Percentiles rank a stretch among this genome's conserved stretches.
These are phyloP conservation scores for Alternaria viburni DNA, from an alignment of 2,329 filamentous ascomycete species.

Conservation along the genomic window DNA sequence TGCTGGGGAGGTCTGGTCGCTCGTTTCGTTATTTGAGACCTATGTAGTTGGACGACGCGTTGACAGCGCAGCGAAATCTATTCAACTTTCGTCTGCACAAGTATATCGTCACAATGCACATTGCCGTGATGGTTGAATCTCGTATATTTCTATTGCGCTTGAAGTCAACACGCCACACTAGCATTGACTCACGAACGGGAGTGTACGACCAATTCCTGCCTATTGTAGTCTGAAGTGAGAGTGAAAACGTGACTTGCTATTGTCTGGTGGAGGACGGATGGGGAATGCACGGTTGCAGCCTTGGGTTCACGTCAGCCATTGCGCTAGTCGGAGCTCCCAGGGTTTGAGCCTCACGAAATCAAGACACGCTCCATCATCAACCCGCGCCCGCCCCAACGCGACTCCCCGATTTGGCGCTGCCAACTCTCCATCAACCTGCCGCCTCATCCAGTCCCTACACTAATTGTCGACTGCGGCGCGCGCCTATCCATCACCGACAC, in stretches of 20 bases:
- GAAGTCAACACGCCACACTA: accelerated
- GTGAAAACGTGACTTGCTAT: not conserved
- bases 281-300: slow-evolving; percentile 6
- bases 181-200: accelerated
- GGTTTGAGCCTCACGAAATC: slow-evolving; percentile 14
- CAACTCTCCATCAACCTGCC: not conserved
- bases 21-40: slow-evolving; percentile 38
- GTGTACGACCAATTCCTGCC: not conserved
- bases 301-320: slow-evolving; percentile 7
- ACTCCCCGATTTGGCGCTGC: slow-evolving; percentile 5
- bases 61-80: slow-evolving; percentile 8
- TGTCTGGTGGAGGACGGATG: not conserved
- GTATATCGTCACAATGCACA: not conserved
- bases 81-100: not conserved
- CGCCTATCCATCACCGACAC: not conserved
- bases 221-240: not conserved
- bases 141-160: accelerated
- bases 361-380: slow-evolving; percentile 18
- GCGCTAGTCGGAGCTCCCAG: slow-evolving; percentile 4
- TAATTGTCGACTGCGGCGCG: not conserved
- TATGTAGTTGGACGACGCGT: slow-evolving; percentile 6
- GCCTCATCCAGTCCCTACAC: not conserved
- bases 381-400: slow-evolving; percentile 15
- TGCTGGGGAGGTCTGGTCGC: slow-evolving; percentile 33
- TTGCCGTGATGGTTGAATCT: not conserved